Conservation (phyloP, 1,284 basidiomycete species). For the Meripilus lineatus region DNA sequence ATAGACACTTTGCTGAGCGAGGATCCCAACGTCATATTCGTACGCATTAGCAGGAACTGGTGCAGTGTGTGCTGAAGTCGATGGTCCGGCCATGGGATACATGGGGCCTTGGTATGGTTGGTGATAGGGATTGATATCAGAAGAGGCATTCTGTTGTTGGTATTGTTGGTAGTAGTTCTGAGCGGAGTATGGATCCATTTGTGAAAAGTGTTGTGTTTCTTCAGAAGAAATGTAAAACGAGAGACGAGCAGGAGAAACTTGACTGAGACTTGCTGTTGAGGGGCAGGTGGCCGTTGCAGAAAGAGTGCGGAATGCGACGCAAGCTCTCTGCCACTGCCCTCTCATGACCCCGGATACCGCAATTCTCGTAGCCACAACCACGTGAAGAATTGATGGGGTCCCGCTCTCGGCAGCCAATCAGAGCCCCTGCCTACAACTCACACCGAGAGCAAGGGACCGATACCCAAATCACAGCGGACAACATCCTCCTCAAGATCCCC, state of each 20-base stretch:
- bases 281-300: slow-evolving; percentile 2
- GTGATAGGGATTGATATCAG: slow-evolving; percentile 73
- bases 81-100: slow-evolving; percentile 57
- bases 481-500: slow-evolving; percentile 23
- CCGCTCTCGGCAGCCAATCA: slow-evolving; percentile 4
- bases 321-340: not conserved
- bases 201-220: not conserved
- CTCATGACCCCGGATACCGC: too few species aligned
- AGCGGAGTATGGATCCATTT: slow-evolving; percentile 42
- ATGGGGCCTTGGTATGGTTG: slow-evolving; percentile 74
- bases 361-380: not conserved
- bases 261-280: not conserved
- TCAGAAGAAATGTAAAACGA: not conserved
- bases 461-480: slow-evolving; percentile 9
- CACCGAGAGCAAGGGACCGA: not conserved
- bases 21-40: slow-evolving; percentile 83
- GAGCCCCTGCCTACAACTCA: not conserved
- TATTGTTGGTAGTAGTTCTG: slow-evolving; percentile 42
- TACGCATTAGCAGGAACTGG: slow-evolving; percentile 87
- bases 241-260: not conserved
- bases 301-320: not conserved
- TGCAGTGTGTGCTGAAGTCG: slow-evolving; percentile 60
- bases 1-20: slow-evolving; percentile 84
- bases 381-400: not conserved
- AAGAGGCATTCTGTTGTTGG: slow-evolving; percentile 41